Percentiles rank a stretch among this genome's conserved stretches.
phyloP scores from a whole-genome alignment of 805 yeast genomes.

The Kodamaea kaohsiungensis region DNA sequence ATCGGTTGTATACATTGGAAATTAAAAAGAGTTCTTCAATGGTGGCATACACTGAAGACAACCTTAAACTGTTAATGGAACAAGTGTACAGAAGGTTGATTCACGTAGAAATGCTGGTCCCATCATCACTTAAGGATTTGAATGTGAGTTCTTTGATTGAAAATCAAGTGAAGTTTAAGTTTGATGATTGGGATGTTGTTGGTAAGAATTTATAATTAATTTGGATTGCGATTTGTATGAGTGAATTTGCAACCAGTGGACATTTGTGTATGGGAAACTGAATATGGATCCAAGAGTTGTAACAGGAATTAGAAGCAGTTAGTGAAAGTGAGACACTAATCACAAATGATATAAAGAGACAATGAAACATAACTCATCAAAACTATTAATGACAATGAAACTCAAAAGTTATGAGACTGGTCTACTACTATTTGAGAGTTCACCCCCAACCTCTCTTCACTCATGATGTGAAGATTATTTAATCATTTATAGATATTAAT shows the following conservation, averaged over 20 bases:
- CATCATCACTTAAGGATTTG: constrained; percentile 23
- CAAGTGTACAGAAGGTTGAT: constrained; percentile 29
- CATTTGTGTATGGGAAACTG: no score
- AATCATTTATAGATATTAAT: not conserved
- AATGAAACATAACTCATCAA: no score
- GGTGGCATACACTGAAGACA: constrained; percentile 11
- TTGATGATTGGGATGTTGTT: constrained; percentile 38
- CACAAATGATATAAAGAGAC: no score
- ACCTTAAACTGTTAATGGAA: constrained; percentile 30
- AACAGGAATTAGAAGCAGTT: no score
- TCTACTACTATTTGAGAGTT: no score
- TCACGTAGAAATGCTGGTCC: constrained; percentile 17
- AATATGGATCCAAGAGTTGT: no score
- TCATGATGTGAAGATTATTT: not conserved
- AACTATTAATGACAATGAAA: no score
- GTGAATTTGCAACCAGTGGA: no score
- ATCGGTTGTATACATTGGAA: constrained; percentile 5
- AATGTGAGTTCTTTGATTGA: constrained; percentile 22
- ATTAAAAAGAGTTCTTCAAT: constrained; percentile 1
- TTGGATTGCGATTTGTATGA: no score
- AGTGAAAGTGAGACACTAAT: no score
- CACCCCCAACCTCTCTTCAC: not conserved
- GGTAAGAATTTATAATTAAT: constrained; percentile 1
- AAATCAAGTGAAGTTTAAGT: constrained; percentile 26
- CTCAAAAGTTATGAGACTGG: no score